Evolutionary conservation across 2,329 filamentous ascomycete genomes (phyloP), one percentile per base, ranked within the genome.

Genomic region (Diplodia corticola): DNA sequence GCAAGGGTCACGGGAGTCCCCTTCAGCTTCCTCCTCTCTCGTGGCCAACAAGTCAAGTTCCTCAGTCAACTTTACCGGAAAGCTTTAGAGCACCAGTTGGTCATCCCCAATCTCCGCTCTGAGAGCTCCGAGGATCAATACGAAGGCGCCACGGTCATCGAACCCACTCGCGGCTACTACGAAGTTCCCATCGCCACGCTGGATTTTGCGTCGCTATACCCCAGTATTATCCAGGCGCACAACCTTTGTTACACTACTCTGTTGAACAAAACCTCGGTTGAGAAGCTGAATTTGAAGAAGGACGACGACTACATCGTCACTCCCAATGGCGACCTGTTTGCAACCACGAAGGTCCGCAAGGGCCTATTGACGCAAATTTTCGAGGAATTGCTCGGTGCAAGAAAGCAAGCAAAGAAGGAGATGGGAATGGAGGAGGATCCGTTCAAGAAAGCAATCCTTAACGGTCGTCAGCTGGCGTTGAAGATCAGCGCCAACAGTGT

Each of bases 401-500:
- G 95, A 87, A 99, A 99, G 78, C 89, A 91, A 71, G 96, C 95
- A 37, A 99, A 97, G 81, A 90, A 89, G 70, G 95, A 97, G 76
- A 82, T 98, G 53, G 92, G 90, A 0, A 80, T 89, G 10, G 94
- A 98, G 79, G 97, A 89, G 0, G 95, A 99, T 74, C 89, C 93
- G 0, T 99, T 99, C 86, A 97, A 95, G 77, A 97, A 97, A 79
- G 96, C 96, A 51, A 94, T 99, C 73, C 79, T 99, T 72, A 99
- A 99, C 78, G 95, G 95, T 88, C 90, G 95, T 79, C 95, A 99
- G 77, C 82, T 99, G 74, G 95, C 95, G 59, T 80, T 99, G 83
- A 99, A 99, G 79, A 85, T 99, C 78, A 97, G 92, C 73, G 95
- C 95, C 71, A 99, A 99, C 85, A 96, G 91, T 77, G 95, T 99